These are phyloP conservation scores for Mrakia hoshinonis DNA, from an alignment of 768 basidiomycete genomes.

Conservation along the genomic window DNA sequence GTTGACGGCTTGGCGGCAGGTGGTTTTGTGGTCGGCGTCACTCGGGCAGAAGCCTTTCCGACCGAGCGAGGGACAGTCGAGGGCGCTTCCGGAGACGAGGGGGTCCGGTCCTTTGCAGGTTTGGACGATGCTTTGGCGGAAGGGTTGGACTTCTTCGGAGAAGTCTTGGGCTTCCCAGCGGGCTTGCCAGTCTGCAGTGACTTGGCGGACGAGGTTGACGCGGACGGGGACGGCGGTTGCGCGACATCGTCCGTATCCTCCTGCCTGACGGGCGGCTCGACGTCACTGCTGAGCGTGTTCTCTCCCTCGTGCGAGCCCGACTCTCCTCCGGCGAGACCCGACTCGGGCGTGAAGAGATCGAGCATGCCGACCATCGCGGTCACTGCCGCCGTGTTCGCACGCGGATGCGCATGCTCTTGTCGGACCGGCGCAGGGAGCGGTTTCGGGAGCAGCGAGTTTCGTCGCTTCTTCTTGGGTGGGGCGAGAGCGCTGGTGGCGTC, in stretches of 20 bases:
- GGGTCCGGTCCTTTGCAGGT: too few species aligned
- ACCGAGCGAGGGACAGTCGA: too few species aligned
- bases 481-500: conserved; percentile 1
- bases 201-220: not conserved
- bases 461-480: conserved; percentile 6
- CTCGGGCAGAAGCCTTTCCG: too few species aligned
- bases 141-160: too few species aligned
- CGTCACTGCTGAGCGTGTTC: not conserved
- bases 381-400: not conserved
- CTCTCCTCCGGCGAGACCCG: not conserved
- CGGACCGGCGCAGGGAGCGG: conserved; percentile 24
- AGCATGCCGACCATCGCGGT: not conserved
- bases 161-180: too few species aligned
- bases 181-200: too few species aligned
- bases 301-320: not conserved
- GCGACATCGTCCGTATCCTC: not conserved
- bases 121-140: too few species aligned
- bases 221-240: too few species aligned
- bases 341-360: conserved; percentile 12
- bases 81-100: too few species aligned
- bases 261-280: not conserved
- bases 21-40: too few species aligned
- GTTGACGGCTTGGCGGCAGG: too few species aligned
- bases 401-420: not conserved
- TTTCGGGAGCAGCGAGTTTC: conserved; percentile 15